Conservation (phyloP, 139 green algal species). For the Tetradesmus obliquus region DNA sequence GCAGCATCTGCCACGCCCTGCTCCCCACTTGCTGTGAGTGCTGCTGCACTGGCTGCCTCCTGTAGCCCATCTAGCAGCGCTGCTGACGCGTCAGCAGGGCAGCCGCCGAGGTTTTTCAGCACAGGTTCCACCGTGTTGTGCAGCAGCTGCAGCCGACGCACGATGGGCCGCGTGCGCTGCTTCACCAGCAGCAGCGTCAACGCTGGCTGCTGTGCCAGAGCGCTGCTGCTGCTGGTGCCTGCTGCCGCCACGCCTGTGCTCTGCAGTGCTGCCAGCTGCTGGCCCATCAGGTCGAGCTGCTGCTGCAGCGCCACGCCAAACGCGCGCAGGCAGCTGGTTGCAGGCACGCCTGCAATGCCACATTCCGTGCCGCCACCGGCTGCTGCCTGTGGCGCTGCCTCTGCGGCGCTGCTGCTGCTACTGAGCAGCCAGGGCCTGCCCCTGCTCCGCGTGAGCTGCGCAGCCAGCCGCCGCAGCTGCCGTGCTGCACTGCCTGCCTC, state of each 20-base stretch:
- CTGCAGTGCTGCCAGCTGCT: conserved; percentile 35
- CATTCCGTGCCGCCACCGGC: background rate
- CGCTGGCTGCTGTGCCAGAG: background rate
- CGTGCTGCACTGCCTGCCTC: conserved; percentile 20
- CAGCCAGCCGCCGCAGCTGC: conserved; percentile 8
- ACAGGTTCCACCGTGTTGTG: background rate
- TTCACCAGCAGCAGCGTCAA: background rate
- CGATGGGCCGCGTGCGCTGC: background rate
- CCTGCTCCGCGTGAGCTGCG: background rate
- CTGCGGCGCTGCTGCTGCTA: background rate
- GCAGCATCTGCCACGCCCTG: conserved; percentile 7
- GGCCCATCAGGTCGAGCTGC: conserved; percentile 36
- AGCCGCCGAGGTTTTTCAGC: conserved; percentile 24
- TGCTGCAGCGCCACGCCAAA: conserved; percentile 44
- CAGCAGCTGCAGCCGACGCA: conserved; percentile 20
- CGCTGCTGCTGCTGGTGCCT: background rate
- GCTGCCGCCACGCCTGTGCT: background rate
- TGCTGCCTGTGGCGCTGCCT: background rate
- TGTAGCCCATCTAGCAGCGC: conserved; percentile 48
- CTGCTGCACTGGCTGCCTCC: conserved; percentile 12
- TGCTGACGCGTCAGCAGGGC: conserved; percentile 36
- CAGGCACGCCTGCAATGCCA: background rate
- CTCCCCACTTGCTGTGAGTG: background rate
- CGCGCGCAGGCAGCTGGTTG: conserved; percentile 39
- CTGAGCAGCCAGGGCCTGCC: background rate